Base-by-base conservation (phyloP, 2,329 filamentous ascomycete species). In the Lasiodiplodia sp. region DNA sequence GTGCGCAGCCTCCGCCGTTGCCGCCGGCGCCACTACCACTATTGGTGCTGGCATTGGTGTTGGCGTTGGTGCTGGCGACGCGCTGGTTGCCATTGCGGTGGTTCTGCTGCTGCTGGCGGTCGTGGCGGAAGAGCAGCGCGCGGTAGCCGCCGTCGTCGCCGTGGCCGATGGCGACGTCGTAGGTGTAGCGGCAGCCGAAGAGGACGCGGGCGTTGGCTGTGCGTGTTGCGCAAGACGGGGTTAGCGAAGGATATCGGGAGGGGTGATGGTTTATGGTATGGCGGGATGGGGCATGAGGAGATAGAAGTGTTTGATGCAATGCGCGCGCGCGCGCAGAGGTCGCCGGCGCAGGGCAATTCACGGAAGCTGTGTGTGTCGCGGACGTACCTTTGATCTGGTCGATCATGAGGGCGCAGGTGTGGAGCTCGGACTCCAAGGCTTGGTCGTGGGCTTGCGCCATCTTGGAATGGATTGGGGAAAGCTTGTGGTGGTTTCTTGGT, bases 141-240 rank as follows among this genome's bases (percentile, higher is more conserved):
- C 56, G 56, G 56, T 25, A 60, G 21, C 56, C 37, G 56, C 18
- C 37, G 56, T 60, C 56, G 56, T 40, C 56, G 56, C 37, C 56
- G 37, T 28, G 56, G n/a, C 56, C 56, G 37, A 47, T 60, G 37
- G 14, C 56, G 34, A 60, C 5, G 37, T 60, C 56, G 34, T 60
- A 60, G 18, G 21, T 60, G 56, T 23, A 21, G 56, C 23, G 56
- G 56, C 56, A 60, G 37, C 56, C 56, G 56, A 44, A 60, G 37
- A 47, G 56, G 56, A 44, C 14, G 37, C 56, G 37, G 37, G 56
- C n/a, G 56, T 60, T 60, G 23, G 56, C 56, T 60, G 56, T 25
- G 52, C 31, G 23, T 18, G 23, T 16, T 31, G 31, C 31, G 31
- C 7, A 2, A 16, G 23, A 3, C 14, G 8, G 12, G 7, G 52